Evolutionary conservation across 495 filamentous ascomycete genomes (phyloP).

Genomic region (Physcia stellaris): DNA sequence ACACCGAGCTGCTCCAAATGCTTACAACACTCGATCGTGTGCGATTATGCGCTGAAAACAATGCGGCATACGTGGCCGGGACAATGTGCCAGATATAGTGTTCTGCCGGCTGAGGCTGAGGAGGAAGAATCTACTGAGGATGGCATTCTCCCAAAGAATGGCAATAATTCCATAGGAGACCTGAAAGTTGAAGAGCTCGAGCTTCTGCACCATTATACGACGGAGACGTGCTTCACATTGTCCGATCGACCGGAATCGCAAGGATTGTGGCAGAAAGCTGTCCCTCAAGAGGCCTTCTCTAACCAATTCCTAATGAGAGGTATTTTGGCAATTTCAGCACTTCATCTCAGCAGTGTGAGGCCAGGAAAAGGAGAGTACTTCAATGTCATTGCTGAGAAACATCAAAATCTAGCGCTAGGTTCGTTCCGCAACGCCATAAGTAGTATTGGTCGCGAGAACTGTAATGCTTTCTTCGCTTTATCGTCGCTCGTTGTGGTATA

Average conservation of each 20-base stretch:
- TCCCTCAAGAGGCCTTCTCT: constrained; percentile 28
- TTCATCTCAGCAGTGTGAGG: constrained; percentile 27
- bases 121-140: no score
- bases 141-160: no score
- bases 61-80: no score
- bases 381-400: constrained; percentile 24
- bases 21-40: constrained; percentile 22
- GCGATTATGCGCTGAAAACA: constrained; percentile 16
- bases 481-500: constrained; percentile 32
- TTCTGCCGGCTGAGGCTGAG: no score
- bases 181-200: constrained; percentile 21
- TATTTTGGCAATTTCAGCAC: constrained; percentile 28
- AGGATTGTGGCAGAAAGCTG: constrained; percentile 25
- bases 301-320: constrained; percentile 34
- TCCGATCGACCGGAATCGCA: constrained; percentile 14
- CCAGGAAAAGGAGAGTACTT: constrained; percentile 16
- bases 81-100: no score
- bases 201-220: constrained; percentile 27
- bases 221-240: constrained; percentile 23
- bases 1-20: constrained; percentile 22
- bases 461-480: constrained; percentile 32
- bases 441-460: constrained; percentile 23
- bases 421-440: constrained; percentile 22
- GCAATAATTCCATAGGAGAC: neutral
- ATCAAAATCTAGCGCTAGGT: constrained; percentile 26